phyloP scores from a whole-genome alignment of 768 basidiomycete genomes.

The Boletus rubroflammeus region DNA sequence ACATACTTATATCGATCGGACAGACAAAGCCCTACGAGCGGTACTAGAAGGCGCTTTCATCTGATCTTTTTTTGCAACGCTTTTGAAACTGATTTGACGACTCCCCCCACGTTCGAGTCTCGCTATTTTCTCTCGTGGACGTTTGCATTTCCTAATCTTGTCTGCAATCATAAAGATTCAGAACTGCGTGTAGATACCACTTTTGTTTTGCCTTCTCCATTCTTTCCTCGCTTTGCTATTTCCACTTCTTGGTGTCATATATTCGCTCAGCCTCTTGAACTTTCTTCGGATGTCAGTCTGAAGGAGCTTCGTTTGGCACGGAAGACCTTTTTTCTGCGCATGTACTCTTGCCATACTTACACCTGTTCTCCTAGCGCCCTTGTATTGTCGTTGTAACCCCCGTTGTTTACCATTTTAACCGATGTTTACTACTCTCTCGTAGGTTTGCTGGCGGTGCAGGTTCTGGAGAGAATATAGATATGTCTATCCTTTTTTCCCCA shows the following conservation, averaged over 20 bases:
- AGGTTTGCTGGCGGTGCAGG: constrained; percentile 10
- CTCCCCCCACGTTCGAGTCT: not conserved
- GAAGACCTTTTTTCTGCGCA: not conserved
- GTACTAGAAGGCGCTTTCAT: not conserved
- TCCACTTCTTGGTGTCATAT: not conserved
- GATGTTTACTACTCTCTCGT: not conserved
- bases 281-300: not conserved
- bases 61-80: not conserved
- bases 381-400: not conserved
- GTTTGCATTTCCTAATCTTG: not conserved
- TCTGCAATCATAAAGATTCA: constrained; percentile 4
- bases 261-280: not conserved
- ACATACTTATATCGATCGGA: not conserved
- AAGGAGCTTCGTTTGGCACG: not conserved
- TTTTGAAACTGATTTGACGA: not conserved
- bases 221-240: not conserved
- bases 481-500: not conserved
- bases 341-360: not conserved
- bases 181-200: constrained; percentile 15
- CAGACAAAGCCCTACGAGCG: not conserved
- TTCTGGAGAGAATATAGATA: not conserved
- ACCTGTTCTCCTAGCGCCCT: not conserved
- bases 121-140: not conserved
- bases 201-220: not conserved
- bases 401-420: not conserved